Base-by-base conservation (phyloP, 805 yeast species). In the Schwanniomyces vanrijiae region DNA sequence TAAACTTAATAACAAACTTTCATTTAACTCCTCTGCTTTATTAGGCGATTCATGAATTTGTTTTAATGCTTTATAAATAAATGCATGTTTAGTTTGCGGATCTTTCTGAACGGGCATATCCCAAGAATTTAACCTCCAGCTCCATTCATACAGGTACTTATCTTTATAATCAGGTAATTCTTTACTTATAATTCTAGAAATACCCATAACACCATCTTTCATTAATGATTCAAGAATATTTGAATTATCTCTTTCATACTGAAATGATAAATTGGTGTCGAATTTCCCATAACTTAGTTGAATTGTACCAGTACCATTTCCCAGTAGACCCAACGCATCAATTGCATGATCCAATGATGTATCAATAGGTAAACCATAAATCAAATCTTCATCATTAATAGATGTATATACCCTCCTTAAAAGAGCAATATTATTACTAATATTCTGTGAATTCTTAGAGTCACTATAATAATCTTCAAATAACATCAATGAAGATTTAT, bases 61-160 rank as follows among this genome's bases (percentile, higher is more conserved):
- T 52, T 80, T 83, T 49, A 86, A 65, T 1, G 80, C 59, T 3
- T 71, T 68, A 58, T 85, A 89, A 2, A 84, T 63, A 2, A 72
- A 66, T 38, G 76, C 77, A 39, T 79, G 72, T 34, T 73, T 78
- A 0, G 69, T 62, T 0, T 45, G 43, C 0, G 76, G 59, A 0
- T 48, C 52, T 2, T 57, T 60, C 1, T 83, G 73, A 0, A 60
- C 50, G 0, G 95, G 88, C 1, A 87, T 50, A 45, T 85, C 86
- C 97, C 97, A 91, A 42, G 80, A 78, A 37, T 77, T 79, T 35
- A 91, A 64, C 57, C 86, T 86, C 90, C 96, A 85, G 0, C 83
- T 79, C 81, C 90, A 83, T 48, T 78, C 82, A 59, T 76, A 86
- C 1, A 64, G 48, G 20, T 62, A 61, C 4, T 26, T 40, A 13